Percentiles rank a stretch among this genome's conserved stretches.
phyloP scores from a whole-genome alignment of 2,329 filamentous ascomycete genomes.

The Grosmannia serpens region DNA sequence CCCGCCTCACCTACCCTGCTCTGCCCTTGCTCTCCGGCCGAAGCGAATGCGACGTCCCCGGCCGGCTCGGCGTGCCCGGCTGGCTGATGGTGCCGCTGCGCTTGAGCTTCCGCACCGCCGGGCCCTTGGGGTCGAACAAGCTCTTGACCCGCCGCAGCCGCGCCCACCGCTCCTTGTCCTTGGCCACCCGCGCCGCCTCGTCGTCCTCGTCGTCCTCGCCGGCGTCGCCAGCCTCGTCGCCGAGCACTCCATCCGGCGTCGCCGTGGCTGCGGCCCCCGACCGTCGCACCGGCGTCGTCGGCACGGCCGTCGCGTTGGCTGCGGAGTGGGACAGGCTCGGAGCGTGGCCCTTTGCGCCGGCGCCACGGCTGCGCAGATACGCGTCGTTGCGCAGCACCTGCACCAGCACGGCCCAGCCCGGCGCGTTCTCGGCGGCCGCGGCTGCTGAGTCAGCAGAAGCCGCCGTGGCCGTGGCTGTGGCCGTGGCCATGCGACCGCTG shows the following conservation, averaged over 20 bases:
- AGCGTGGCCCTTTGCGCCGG: too few relatives aligned
- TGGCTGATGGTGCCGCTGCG: slow-evolving; percentile 1
- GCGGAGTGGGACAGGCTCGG: too few relatives aligned
- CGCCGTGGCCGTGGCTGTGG: neutral
- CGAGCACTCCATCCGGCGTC: neutral
- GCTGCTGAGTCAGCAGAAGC: slow-evolving; percentile 18
- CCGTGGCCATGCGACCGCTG: neutral
- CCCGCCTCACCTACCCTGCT: neutral
- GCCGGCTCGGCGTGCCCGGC: neutral
- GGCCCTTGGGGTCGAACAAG: slow-evolving; percentile 54
- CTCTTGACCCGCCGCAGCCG: slow-evolving; percentile 60
- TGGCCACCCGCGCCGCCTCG: slow-evolving; percentile 35
- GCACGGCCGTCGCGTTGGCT: too few relatives aligned
- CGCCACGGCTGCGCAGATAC: slow-evolving; percentile 35
- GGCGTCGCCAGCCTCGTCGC: slow-evolving; percentile 13
- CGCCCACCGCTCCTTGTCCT: slow-evolving; percentile 66
- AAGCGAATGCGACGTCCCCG: neutral
- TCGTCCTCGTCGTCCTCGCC: slow-evolving; percentile 30
- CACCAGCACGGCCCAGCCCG: slow-evolving; percentile 44
- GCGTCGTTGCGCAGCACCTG: slow-evolving; percentile 48
- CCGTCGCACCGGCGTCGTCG: neutral
- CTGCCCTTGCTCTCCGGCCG: neutral
- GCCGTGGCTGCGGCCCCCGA: slow-evolving; percentile 3
- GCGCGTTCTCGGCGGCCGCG: slow-evolving; percentile 24
- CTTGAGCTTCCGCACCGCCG: slow-evolving; percentile 33